phyloP scores from a whole-genome alignment of 1,284 basidiomycete genomes.

The Pseudozyma sp. region DNA sequence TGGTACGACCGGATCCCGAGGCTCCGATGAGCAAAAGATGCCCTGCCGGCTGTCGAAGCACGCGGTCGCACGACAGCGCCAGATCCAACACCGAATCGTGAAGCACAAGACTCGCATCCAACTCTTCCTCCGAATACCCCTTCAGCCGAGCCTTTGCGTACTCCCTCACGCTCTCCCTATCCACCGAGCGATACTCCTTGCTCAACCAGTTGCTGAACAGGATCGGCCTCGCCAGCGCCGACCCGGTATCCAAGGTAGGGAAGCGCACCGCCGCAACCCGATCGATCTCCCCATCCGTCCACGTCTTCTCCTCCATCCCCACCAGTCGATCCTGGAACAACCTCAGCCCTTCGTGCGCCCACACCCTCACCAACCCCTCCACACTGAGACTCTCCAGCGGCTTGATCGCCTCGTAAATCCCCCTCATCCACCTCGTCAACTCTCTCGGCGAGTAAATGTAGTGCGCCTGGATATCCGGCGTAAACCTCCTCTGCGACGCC shows the following conservation, averaged over 20 bases:
- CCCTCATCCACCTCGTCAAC: constrained; percentile 95
- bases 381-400: constrained; percentile 89
- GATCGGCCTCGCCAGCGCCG: constrained; percentile 83
- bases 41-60: constrained; percentile 98
- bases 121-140: constrained; percentile 75
- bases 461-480: constrained; percentile 94
- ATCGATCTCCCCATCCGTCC: constrained; percentile 96
- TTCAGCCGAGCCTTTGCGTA: constrained; percentile 96
- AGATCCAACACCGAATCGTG: constrained; percentile 99
- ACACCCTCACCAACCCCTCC: constrained; percentile 94
- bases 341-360: constrained; percentile 97
- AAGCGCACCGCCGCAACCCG: constrained; percentile 86
- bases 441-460: constrained; percentile 99
- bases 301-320: constrained; percentile 70
- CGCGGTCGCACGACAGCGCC: constrained; percentile 95
- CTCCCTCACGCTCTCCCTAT: constrained; percentile 89
- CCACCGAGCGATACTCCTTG: constrained; percentile 94
- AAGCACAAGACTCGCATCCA: constrained; percentile 96
- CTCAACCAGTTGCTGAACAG: constrained; percentile 99
- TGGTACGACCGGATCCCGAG: constrained; percentile 98
- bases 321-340: constrained; percentile 98
- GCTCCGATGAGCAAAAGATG: constrained; percentile 97
- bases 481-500: constrained; percentile 92
- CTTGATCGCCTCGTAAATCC: constrained; percentile 95
- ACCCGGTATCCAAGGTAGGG: constrained; percentile 86